Conservation (phyloP, 2,329 filamentous ascomycete species). For the Fusarium setosum region DNA sequence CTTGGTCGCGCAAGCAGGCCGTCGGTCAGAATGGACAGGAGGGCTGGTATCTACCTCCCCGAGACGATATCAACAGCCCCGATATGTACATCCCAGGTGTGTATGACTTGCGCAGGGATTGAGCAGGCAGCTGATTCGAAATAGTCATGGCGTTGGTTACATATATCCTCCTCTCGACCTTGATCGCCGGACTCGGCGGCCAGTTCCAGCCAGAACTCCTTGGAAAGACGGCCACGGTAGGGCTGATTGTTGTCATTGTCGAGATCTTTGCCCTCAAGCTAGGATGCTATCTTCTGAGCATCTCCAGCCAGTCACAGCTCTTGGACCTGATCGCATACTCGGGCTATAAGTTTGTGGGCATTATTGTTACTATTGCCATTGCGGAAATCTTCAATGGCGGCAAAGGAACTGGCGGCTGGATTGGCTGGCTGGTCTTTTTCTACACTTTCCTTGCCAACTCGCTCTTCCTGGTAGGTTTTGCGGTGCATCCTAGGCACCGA, state of each 20-base stretch:
- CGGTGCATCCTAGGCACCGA: not conserved
- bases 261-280: conserved; percentile 93
- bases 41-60: conserved; percentile 86
- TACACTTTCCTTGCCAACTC: conserved; percentile 96
- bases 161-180: conserved; percentile 92
- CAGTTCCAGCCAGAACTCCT: conserved; percentile 95
- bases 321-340: conserved; percentile 95
- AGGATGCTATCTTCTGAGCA: conserved; percentile 92
- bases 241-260: conserved; percentile 83
- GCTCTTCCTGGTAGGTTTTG: conserved; percentile 84
- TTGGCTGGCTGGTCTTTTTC: conserved; percentile 87
- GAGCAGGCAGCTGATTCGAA: conserved; percentile 33
- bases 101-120: conserved; percentile 26
- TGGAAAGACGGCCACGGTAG: conserved; percentile 87
- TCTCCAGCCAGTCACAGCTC: conserved; percentile 93
- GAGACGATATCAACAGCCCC: conserved; percentile 96
- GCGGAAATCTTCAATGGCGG: conserved; percentile 83
- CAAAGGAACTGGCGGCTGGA: conserved; percentile 85
- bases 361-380: conserved; percentile 87
- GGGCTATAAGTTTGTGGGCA: conserved; percentile 98
- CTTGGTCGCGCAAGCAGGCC: conserved; percentile 92
- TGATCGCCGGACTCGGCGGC: conserved; percentile 89
- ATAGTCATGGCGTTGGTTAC: conserved; percentile 94
- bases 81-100: conserved; percentile 95
- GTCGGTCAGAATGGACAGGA: conserved; percentile 76